phyloP scores from a whole-genome alignment of 495 filamentous ascomycete genomes.

The Cudoniella acicularis region DNA sequence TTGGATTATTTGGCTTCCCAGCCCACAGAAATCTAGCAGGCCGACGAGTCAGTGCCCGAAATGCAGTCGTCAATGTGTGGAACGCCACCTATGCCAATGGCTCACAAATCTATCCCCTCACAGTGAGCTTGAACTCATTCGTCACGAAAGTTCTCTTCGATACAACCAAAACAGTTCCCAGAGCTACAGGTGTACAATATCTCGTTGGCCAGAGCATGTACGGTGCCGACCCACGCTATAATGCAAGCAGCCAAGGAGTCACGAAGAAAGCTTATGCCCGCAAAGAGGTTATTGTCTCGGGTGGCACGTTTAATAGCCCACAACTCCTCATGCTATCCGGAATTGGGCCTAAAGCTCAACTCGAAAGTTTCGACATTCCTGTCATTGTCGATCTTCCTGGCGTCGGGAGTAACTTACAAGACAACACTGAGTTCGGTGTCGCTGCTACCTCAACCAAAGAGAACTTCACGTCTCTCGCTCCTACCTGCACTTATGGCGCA shows the following conservation, averaged over 20 bases:
- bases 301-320: conserved; percentile 57
- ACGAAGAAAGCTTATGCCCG: conserved; percentile 46
- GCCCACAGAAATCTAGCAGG: conserved; percentile 26
- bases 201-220: conserved; percentile 57
- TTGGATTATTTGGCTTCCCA: conserved; percentile 40
- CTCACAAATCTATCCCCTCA: conserved; percentile 51
- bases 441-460: conserved; percentile 14
- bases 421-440: conserved; percentile 54
- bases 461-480: conserved; percentile 30
- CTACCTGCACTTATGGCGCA: conserved; percentile 38
- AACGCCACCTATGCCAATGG: conserved; percentile 47
- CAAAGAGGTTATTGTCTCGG: conserved; percentile 61
- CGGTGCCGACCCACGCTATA: conserved; percentile 47
- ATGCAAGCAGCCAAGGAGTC: conserved; percentile 28
- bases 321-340: conserved; percentile 61
- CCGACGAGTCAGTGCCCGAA: conserved; percentile 47
- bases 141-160: conserved; percentile 60
- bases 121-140: conserved; percentile 54
- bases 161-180: conserved; percentile 31
- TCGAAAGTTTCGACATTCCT: conserved; percentile 44
- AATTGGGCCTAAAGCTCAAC: conserved; percentile 48
- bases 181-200: conserved; percentile 10
- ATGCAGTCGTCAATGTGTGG: conserved; percentile 48
- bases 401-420: conserved; percentile 61
- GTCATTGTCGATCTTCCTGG: conserved; percentile 51